phyloP scores from a whole-genome alignment of 2,329 filamentous ascomycete species.

The Pseudogymnoascus sp. region DNA sequence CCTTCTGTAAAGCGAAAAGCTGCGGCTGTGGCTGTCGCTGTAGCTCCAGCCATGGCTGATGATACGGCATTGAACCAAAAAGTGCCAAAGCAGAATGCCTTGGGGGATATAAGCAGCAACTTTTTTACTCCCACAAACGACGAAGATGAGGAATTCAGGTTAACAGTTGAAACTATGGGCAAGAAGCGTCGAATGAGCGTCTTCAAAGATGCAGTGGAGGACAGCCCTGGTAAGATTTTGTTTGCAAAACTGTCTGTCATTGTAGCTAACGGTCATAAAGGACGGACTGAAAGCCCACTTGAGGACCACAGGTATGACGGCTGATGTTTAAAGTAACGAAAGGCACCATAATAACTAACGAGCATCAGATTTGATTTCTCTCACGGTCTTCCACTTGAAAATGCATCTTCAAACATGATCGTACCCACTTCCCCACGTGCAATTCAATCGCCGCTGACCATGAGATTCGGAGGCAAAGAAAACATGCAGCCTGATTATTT shows the following conservation, averaged over 20 bases:
- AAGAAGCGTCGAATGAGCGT: slow-evolving; percentile 25
- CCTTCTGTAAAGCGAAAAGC: slow-evolving; percentile 18
- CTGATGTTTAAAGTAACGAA: slow-evolving; percentile 1
- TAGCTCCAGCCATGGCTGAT: slow-evolving; percentile 16
- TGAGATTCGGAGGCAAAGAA: slow-evolving; percentile 22
- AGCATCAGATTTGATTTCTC: slow-evolving; percentile 22
- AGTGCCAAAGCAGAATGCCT: not conserved
- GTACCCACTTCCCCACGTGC: slow-evolving; percentile 23
- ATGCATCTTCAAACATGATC: slow-evolving; percentile 13
- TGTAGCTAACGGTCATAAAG: slow-evolving; percentile 15
- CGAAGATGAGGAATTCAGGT: slow-evolving; percentile 27
- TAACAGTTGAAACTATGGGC: slow-evolving; percentile 23
- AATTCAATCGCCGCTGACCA: slow-evolving; percentile 18
- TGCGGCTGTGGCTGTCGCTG: slow-evolving; percentile 18
- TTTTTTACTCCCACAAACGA: slow-evolving; percentile 21
- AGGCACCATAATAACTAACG: not conserved
- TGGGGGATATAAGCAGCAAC: not conserved
- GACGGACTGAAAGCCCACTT: slow-evolving; percentile 26
- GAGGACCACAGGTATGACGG: slow-evolving; percentile 25
- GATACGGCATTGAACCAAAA: slow-evolving; percentile 14
- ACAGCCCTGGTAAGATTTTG: slow-evolving; percentile 23
- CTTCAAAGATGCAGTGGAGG: slow-evolving; percentile 25
- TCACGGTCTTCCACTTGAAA: slow-evolving; percentile 20
- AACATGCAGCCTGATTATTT: slow-evolving; percentile 20
- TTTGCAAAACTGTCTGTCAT: not conserved